Base-by-base conservation (phyloP, 2,329 filamentous ascomycete species). In the Cercospora janseana region DNA sequence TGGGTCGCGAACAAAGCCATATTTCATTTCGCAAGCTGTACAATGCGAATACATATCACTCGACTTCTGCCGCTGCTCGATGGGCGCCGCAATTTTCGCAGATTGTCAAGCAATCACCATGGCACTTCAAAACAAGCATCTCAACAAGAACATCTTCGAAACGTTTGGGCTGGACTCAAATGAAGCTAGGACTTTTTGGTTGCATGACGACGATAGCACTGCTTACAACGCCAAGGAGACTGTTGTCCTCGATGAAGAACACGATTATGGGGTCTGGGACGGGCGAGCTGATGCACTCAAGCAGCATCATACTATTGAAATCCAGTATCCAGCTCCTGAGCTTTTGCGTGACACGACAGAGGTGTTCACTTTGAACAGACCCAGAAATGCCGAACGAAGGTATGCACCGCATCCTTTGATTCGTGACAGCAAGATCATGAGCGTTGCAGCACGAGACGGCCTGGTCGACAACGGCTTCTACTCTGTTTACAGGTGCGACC, bases 401-500 rank as follows among this genome's bases (percentile, higher is more conserved):
- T 53, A 48, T 24, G 46, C 47, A 21, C 53, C 53, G 9, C 43
- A 46, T 18, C 50, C 50, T 29, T 38, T 56, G 18, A 50, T 53
- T 15, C 29, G 12, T 8, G 50, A 56, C 41, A 27, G 40, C 4
- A 21, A 47, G 18, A 32, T 56, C 4, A 44, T 24, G 8, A 20
- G 15, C 12, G 28, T 44, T 21, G 42, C 53, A n/a, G 50, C 50
- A 12, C 53, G 53, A 9, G 53, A 56, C 23, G 32, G 35, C n/a
- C 16, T 27, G 7, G 18, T 16, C 7, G 52, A 48, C 21, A 45
- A 46, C 18, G 24, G 23, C 13, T 55, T 55, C 24, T 45, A 32
- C 32, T 51, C 52, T n/a, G 31, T 55, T 4, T 48, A 55, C 44
- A 46, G 43, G n/a, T 47, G 44, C 16, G 23, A 47, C 13, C 47